Evolutionary conservation across 2,329 filamentous ascomycete species (phyloP).

Genomic region (Pyrenophora teres): DNA sequence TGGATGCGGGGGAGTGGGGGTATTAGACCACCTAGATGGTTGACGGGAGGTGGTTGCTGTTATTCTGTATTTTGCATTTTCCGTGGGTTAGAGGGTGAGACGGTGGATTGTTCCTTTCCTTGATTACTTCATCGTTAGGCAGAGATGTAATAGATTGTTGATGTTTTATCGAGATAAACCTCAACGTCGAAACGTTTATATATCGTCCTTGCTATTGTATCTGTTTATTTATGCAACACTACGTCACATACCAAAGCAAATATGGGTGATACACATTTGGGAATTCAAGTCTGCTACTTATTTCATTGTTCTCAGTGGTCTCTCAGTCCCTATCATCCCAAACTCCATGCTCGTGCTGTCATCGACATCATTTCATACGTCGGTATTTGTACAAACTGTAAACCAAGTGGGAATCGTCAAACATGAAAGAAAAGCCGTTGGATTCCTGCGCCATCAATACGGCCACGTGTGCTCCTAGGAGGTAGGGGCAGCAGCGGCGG

Average conservation of each 20-base stretch:
- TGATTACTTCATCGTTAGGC: neutral
- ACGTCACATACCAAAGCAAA: too few relatives aligned
- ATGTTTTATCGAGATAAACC: neutral
- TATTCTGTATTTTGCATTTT: neutral
- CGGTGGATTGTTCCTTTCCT: neutral
- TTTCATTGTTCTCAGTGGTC: slow-evolving; percentile 1
- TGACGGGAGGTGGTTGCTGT: neutral
- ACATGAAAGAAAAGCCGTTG: slow-evolving; percentile 2
- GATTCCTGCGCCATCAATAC: neutral
- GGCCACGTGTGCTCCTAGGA: slow-evolving; percentile 5
- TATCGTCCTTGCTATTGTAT: too few relatives aligned
- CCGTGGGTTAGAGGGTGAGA: neutral
- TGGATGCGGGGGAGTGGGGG: slow-evolving; percentile 47
- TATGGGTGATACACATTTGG: neutral
- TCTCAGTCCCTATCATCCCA: slow-evolving; percentile 1
- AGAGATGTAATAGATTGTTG: neutral
- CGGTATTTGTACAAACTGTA: slow-evolving; percentile 16
- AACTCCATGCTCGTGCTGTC: slow-evolving; percentile 13
- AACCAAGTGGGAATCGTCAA: slow-evolving; percentile 20
- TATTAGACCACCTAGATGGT: slow-evolving; percentile 22
- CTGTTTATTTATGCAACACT: too few relatives aligned
- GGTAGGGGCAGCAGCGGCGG: slow-evolving; percentile 16
- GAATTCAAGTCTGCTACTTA: neutral
- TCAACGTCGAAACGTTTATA: too few relatives aligned
- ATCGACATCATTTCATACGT: slow-evolving; percentile 7